Evolutionary conservation across 768 basidiomycete genomes (phyloP), one percentile per base, ranked within the genome.

Genomic region (Cystofilobasidium ferigula): DNA sequence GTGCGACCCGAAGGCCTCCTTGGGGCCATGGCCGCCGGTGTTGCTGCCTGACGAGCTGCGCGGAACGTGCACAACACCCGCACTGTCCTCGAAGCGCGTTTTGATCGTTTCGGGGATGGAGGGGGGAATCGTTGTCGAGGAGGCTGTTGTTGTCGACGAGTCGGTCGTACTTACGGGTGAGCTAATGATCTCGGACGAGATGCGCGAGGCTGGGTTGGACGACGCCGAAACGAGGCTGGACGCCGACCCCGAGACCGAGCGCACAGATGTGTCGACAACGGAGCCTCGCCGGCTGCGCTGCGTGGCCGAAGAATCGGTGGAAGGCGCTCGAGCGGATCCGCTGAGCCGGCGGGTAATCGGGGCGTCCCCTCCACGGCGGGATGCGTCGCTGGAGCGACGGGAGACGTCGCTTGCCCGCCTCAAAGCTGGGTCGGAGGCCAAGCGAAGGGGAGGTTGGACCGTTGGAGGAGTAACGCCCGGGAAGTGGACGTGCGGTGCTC

Each of bases 401-500:
- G 61, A n/a, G 22, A 40, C 32, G 47, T 68, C 67, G 56, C 43
- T 63, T 16, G 53, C 56, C 0, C 67, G 54, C 6, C 67, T 51
- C 8, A 32, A 16, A 14, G 28, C 28, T 7, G 38, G 10, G 18
- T 20, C 30, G 14, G 56, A 28, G 13, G 65, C 30, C 20, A 58
- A 24, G 26, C 24, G 24, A 61, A 63, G 35, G n/a, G 54, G 47
- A 10, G 58, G 61, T 28, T 43, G 36, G 45, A 48, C 57, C 32
- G 61, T 53, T 47, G 68, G 38, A 9, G 62, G 26, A 14, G 38
- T 40, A 20, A 56, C 58, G 26, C 69, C 63, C n/a, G 71, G 63
- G 61, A 65, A 66, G 24, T 68, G 69, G 53, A 70, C 67, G 51
- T 70, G 71, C 14, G 54, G 57, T 16, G 68, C 62, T 14, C 22